Conservation (phyloP, 164 flowering plant genomes). For the Buxus sempervirens region DNA sequence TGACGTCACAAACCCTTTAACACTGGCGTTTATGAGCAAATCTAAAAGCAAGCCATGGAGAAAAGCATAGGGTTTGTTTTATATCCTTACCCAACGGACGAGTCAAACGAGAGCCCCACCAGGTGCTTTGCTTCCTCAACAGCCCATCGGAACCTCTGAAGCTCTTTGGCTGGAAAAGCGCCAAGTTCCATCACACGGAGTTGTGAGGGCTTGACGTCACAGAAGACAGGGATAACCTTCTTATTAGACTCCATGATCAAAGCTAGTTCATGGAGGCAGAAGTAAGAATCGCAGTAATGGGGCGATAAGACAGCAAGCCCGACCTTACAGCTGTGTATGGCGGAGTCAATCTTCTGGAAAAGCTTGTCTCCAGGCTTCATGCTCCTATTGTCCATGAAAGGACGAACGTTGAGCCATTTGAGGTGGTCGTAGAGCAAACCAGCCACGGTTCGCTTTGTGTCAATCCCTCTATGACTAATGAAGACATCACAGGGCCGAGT, state of each 20-base stretch:
- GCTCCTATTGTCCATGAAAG: constrained; percentile 56
- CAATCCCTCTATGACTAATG: constrained; percentile 58
- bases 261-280: constrained; percentile 63
- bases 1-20: too few relatives aligned
- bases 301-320: constrained; percentile 68
- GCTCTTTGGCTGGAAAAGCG: constrained; percentile 22
- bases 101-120: constrained; percentile 40
- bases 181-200: constrained; percentile 32
- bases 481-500: constrained; percentile 44
- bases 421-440: constrained; percentile 49
- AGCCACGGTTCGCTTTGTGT: constrained; percentile 47
- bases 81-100: constrained; percentile 30
- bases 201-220: constrained; percentile 62
- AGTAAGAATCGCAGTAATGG: constrained; percentile 51
- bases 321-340: constrained; percentile 33
- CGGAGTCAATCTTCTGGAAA: constrained; percentile 39
- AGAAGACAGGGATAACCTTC: constrained; percentile 56
- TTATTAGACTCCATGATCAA: constrained; percentile 49
- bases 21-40: too few relatives aligned
- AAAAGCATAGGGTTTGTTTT: too few relatives aligned
- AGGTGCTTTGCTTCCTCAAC: constrained; percentile 37
- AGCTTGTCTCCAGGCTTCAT: constrained; percentile 69
- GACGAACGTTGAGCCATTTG: constrained; percentile 16
- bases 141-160: constrained; percentile 27
- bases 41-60: too few relatives aligned